Conservation (phyloP, 169 alveolate genomes). For the Eimeria falciformis region DNA sequence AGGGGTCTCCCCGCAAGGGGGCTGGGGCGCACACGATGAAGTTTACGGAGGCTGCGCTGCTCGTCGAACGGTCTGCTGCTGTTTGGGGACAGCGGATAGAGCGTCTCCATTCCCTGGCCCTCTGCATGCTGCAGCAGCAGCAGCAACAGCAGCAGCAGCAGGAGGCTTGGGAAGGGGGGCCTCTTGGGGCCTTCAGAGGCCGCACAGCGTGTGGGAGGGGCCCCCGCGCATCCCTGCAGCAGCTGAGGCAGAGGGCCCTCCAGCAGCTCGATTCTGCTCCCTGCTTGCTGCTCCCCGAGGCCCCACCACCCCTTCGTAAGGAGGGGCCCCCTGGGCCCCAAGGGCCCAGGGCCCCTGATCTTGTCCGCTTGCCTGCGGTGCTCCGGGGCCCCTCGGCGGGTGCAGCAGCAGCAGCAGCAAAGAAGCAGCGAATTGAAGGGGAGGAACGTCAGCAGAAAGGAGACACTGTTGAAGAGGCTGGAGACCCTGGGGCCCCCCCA, state of each 20-base stretch:
- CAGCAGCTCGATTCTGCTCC: constrained; percentile 34
- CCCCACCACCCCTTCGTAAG: neutral
- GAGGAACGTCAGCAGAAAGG: neutral
- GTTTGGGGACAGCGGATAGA: constrained; percentile 63
- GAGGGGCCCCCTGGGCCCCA: constrained; percentile 48
- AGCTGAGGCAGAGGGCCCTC: constrained; percentile 1
- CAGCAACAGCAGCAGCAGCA: neutral
- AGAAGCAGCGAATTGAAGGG: neutral
- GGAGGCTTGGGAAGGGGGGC: neutral
- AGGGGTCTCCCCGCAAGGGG: constrained; percentile 7
- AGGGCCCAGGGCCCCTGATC: constrained; percentile 58
- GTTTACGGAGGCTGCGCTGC: constrained; percentile 61
- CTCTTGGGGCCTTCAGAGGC: neutral
- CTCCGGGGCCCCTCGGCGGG: constrained; percentile 54
- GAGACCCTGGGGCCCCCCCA: neutral
- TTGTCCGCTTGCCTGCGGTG: constrained; percentile 31
- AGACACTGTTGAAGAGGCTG: too few relatives aligned
- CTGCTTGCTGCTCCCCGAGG: constrained; percentile 24
- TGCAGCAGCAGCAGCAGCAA: constrained; percentile 13
- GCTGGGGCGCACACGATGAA: constrained; percentile 41
- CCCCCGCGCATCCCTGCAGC: constrained; percentile 38
- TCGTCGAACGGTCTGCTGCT: constrained; percentile 43
- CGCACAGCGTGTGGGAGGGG: constrained; percentile 19
- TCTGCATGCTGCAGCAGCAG: constrained; percentile 43
- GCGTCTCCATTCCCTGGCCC: constrained; percentile 57